Evolutionary conservation across 169 alveolate genomes (phyloP).

Genomic region (Cryptosporidium baileyi): DNA sequence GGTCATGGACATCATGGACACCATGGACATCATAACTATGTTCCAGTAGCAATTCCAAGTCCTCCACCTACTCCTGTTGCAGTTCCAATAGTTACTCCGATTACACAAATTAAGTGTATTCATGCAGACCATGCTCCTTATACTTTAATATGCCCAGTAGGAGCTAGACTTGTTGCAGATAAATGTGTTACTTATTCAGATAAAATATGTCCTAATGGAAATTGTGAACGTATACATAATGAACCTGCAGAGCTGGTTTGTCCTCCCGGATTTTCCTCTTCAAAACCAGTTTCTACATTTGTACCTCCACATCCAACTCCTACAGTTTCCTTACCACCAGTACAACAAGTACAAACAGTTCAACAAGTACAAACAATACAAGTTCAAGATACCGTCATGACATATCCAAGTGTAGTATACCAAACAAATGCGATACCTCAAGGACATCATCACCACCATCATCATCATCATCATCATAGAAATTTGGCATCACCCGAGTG

Average conservation of each 20-base stretch:
- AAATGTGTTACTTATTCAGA: conserved; percentile 64
- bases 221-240: conserved; percentile 57
- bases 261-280: conserved; percentile 70
- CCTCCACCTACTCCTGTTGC: conserved; percentile 7
- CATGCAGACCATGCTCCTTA: conserved; percentile 71
- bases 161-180: conserved; percentile 65
- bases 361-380: conserved; percentile 15
- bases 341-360: neutral
- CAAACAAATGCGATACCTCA: conserved; percentile 1
- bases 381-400: neutral
- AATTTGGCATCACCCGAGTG: conserved; percentile 36
- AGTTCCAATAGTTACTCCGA: neutral
- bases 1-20: conserved; percentile 37
- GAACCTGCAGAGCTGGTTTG: conserved; percentile 64
- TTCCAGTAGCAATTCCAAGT: neutral
- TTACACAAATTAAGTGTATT: conserved; percentile 42
- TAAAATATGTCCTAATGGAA: conserved; percentile 68
- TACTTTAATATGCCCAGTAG: conserved; percentile 50
- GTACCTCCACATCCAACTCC: neutral
- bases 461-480: conserved; percentile 60
- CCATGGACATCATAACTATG: neutral
- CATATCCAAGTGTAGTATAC: conserved; percentile 1
- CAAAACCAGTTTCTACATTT: conserved; percentile 21
- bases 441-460: conserved; percentile 33
- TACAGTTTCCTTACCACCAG: neutral